Conservation (phyloP, 148 eudicot species). For the Heliamphora exappendiculata region DNA sequence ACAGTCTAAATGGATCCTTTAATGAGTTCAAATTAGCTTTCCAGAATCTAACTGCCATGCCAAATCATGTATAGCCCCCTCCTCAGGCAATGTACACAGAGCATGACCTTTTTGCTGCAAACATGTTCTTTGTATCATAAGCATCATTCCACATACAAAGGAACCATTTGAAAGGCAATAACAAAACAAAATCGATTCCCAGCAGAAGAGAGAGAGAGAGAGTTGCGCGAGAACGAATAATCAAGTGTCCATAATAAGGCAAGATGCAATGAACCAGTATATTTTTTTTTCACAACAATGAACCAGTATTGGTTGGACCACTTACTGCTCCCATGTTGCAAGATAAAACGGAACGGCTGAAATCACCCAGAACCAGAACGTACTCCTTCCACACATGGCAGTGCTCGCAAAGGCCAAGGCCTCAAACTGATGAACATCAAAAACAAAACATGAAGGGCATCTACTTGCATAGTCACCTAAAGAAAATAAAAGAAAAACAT, state of each 20-base stretch:
- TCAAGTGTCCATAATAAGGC: background rate
- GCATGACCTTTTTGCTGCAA: no score
- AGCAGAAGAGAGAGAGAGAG: background rate
- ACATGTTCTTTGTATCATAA: background rate
- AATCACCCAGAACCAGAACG: conserved; percentile 90
- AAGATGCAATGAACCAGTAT: conserved; percentile 13
- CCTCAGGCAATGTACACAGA: background rate
- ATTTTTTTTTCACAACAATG: no score
- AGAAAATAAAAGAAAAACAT: conserved; percentile 23
- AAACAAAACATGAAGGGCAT: background rate
- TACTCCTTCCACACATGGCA: conserved; percentile 74
- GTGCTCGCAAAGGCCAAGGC: conserved; percentile 88
- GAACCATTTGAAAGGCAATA: conserved; percentile 1
- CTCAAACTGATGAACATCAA: conserved; percentile 52
- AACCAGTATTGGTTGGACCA: conserved; percentile 18
- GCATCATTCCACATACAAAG: background rate
- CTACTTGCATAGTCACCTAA: background rate
- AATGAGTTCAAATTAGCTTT: background rate
- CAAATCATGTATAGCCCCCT: background rate
- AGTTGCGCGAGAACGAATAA: background rate
- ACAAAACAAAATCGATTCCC: background rate
- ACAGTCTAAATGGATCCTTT: background rate
- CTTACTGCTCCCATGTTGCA: conserved; percentile 97
- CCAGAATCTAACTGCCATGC: background rate
- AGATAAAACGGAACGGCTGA: conserved; percentile 81